Base-by-base conservation (phyloP, 2,329 filamentous ascomycete species). In the Neophaeococcomyces mojaviensis region DNA sequence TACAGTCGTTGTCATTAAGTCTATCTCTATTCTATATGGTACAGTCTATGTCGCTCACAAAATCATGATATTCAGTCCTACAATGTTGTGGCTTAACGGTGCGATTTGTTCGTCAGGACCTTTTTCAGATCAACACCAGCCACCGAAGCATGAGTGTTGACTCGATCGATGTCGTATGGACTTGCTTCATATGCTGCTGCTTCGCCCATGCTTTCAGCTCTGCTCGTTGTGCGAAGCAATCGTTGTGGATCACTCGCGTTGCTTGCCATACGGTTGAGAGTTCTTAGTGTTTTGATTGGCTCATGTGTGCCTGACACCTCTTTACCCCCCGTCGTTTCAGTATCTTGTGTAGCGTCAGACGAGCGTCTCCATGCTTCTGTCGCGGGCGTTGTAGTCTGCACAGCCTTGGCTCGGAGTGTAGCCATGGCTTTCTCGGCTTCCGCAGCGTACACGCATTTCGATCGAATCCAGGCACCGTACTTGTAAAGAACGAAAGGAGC, bases 401-500 rank as follows among this genome's bases (percentile, higher is more conserved):
- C 15, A 20, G 30, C 39, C 33, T 43, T 24, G 5, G n/a, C 36
- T 28, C 42, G 32, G 16, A 58, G 47, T 39, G 49, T 38, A 20
- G 39, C 39, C 54, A 58, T 56, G 35, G 47, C 45, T 32, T 46
- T 46, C 42, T 55, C 54, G 10, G 55, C 51, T 40, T 54, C 46
- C 1, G 53, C 41, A 16, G 55, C 44, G 32, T 58, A 57, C 8
- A 52, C 48, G 40, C 55, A 52, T 58, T 72, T 77, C 61, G 73
- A 68, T 18, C 84, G 74, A 55, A 89, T 83, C 22, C 52, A 18
- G 5, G 63, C 67, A 32, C 85, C 85, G 61, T 86, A 87, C 55
- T 76, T 80, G 68, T 85, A 86, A 64, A 90, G 86, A 13, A 90
- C 62, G 63, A 85, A 83, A 0, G 86, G 85, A 58, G 86, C 82